Base-by-base conservation (phyloP, 2,329 filamentous ascomycete species). In the Colletotrichum plurivorum region DNA sequence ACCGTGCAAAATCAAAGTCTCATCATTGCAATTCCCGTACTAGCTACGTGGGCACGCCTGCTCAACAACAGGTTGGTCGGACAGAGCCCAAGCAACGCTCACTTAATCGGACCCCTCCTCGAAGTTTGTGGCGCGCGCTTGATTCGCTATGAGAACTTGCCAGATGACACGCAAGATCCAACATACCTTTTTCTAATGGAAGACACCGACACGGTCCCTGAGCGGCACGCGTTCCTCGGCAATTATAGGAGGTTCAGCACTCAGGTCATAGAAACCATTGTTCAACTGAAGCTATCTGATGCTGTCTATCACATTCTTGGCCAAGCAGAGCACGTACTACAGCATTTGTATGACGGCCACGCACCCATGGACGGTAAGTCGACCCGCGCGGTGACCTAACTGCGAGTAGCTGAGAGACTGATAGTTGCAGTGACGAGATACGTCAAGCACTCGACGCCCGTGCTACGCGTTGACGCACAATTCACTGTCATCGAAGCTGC, bases 171-270 rank as follows among this genome's bases (percentile, higher is more conserved):
- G 0, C 89, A 93, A 54, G 92, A 98, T 74, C 87, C 93, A 2
- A 95, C 93, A 0, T 88, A 94, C 67, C 84, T 94, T 12, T 96
- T 97, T 73, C 85, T 99, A 1, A 87, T 94, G 75, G 95, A 98
- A 76, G 96, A 99, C 77, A 97, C 97, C 64, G 96, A 99, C 76
- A 98, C 95, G 0, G 85, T 95, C 20, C 96, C 96, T 0, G 96
- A 99, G 78, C 89, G 94, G 25, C 96, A 99, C 80, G 94, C 94
- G 1, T 99, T 99, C 78, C 87, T 98, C 12, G 94, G 95, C 4
- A 98, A 99, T 76, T 99, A 99, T 79, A 88, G 96, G 46, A 89
- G 96, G 68, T 98, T 97, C 76, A 96, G 94, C 78, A 90, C 91
- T 3, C 92, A 93, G 69, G 89, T 98, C 27, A 94, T 99, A 63